Base-by-base conservation (phyloP, 1,284 basidiomycete species). In the Tranzscheliella williamsii region DNA sequence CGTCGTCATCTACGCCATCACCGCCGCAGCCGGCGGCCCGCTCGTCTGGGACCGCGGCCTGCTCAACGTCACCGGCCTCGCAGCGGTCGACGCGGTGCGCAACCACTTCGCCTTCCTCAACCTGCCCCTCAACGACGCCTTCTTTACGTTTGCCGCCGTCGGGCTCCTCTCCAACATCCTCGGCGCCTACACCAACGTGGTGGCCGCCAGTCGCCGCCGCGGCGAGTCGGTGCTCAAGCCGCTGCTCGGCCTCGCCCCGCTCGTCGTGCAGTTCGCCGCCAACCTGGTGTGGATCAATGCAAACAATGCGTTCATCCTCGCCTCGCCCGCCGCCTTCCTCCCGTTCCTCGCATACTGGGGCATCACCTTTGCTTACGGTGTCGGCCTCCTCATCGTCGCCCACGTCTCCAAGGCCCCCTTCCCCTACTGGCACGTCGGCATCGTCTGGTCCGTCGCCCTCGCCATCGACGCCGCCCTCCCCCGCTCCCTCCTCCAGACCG, bases 281-380 rank as follows among this genome's bases (percentile, higher is more conserved):
- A 87, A 95, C 68, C 74, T 91, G 30, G 78, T 83, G 21, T 97
- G 92, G 93, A 83, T 95, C 18, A 67, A 73, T 12, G 83, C 85
- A 23, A 61, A 67, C 29, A 44, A 53, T 6, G 27, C 55, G 4
- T 61, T 50, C 24, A 57, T 76, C 44, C 45, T 74, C 31, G 42
- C 45, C 30, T 64, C 73, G 9, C 42, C 58, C 0, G 29, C 51
- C 7, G 51, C 87, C 17, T 86, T 96, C 71, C 79, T 97, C 5
- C 90, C 92, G 1, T 94, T 94, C 82, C 78, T 93, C 16, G 86
- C 85, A 62, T 87, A 87, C 34, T 97, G 92, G 91, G 94, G 90
- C 18, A 79, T 91, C 38, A 86, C 87, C 70, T 91, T 90, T 63
- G 80, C 82, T 4, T 82, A 83, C 71, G 80, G 83, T 72, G 93